Conservation (phyloP, 768 basidiomycete species). For the Lactarius quietus region DNA sequence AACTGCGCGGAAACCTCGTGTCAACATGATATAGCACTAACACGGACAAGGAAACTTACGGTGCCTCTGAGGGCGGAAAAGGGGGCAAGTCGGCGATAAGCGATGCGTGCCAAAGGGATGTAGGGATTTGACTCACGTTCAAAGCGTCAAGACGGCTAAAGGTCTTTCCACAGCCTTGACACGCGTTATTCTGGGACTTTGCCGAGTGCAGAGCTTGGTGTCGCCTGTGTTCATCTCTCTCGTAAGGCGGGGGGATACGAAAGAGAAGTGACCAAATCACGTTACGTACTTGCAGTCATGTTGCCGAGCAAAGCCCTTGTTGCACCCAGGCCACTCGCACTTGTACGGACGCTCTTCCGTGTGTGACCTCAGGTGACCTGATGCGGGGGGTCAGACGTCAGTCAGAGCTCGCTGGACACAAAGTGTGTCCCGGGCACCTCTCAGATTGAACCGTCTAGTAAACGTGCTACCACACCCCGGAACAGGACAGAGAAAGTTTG, state of each 20-base stretch:
- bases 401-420: conserved; percentile 10
- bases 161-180: conserved; percentile 90
- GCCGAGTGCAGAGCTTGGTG: conserved; percentile 88
- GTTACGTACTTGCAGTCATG: conserved; percentile 91
- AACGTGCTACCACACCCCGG: conserved; percentile 40
- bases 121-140: conserved; percentile 60
- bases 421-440: conserved; percentile 48
- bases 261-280: neutral
- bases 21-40: conserved; percentile 21
- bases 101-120: conserved; percentile 27
- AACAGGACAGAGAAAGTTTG: conserved; percentile 64
- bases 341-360: conserved; percentile 94
- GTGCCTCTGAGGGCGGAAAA: conserved; percentile 53
- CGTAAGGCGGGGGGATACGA: conserved; percentile 5
- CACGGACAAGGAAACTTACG: conserved; percentile 44
- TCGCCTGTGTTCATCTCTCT: conserved; percentile 46
- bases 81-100: conserved; percentile 22
- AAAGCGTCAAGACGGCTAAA: conserved; percentile 93
- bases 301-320: conserved; percentile 91
- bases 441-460: conserved; percentile 83
- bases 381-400: conserved; percentile 14
- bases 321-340: conserved; percentile 91
- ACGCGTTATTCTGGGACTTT: conserved; percentile 80
- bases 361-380: conserved; percentile 91
- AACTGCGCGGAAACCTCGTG: conserved; percentile 44